Conservation (phyloP, 352 stramenopile genomes). For the Aphanomyces euteiches region DNA sequence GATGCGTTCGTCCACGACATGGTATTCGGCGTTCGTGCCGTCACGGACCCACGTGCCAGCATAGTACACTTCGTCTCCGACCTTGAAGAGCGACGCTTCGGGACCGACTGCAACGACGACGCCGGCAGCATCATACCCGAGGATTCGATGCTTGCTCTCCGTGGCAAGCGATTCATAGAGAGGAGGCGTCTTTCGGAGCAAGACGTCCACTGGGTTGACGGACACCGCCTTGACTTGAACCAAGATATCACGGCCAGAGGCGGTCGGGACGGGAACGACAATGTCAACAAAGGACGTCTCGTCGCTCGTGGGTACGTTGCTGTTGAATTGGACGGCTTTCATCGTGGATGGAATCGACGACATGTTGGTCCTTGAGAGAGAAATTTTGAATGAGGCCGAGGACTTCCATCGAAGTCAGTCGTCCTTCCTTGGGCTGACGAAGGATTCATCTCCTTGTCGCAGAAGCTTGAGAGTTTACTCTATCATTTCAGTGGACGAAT, state of each 20-base stretch:
- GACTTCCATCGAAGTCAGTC: not conserved
- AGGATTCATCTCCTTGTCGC: too few species aligned
- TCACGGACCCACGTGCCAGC: slow-evolving; percentile 5
- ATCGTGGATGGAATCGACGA: not conserved
- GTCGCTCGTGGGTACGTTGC: not conserved
- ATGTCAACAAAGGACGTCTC: not conserved
- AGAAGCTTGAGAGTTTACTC: too few species aligned
- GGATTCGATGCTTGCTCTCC: not conserved
- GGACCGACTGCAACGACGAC: slow-evolving; percentile 18
- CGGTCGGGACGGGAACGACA: not conserved
- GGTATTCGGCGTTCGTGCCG: slow-evolving; percentile 20
- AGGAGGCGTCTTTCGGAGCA: not conserved
- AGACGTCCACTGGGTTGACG: not conserved
- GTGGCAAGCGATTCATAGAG: not conserved
- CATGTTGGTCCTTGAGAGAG: not conserved
- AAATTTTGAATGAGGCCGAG: not conserved
- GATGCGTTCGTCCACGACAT: slow-evolving; percentile 16
- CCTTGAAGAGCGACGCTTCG: slow-evolving; percentile 16
- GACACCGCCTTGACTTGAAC: not conserved
- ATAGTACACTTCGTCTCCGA: slow-evolving; percentile 29
- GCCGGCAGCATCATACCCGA: slow-evolving; percentile 26
- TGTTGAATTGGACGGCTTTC: not conserved
- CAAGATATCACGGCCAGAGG: not conserved
- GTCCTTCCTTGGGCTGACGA: too few species aligned
- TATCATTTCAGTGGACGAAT: too few species aligned